Evolutionary conservation across 2,329 filamentous ascomycete genomes (phyloP).

Genomic region (Nannizziopsis barbatae): DNA sequence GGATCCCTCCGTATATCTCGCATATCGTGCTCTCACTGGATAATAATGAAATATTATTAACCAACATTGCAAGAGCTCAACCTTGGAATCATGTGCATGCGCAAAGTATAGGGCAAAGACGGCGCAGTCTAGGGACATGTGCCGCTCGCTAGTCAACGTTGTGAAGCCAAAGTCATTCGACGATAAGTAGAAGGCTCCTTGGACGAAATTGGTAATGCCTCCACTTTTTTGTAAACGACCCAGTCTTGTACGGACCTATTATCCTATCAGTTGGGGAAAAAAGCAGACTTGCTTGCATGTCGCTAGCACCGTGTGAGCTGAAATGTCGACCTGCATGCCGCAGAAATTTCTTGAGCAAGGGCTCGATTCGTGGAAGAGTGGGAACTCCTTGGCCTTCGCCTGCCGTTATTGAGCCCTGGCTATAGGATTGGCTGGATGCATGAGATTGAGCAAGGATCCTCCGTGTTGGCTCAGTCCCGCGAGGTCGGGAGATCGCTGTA

Average conservation of each 20-base stretch:
- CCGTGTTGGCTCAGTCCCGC: neutral
- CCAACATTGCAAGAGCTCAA: no score
- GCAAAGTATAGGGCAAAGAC: neutral
- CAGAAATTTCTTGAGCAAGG: neutral
- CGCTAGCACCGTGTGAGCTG: constrained; percentile 7
- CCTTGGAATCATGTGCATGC: no score
- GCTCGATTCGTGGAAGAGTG: constrained; percentile 2
- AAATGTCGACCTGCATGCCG: neutral
- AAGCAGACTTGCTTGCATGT: neutral
- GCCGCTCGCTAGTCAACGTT: neutral
- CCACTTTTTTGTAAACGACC: constrained; percentile 1
- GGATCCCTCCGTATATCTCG: neutral
- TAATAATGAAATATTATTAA: neutral
- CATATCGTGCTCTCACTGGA: neutral
- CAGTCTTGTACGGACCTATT: neutral
- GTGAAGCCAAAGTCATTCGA: no score
- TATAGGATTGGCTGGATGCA: constrained; percentile 1
- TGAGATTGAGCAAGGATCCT: constrained; percentile 1
- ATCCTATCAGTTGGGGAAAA: neutral
- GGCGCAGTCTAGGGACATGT: neutral
- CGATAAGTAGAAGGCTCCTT: neutral
- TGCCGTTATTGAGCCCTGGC: neutral
- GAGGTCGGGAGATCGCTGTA: neutral
- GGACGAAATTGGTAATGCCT: neutral
- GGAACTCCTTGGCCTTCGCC: neutral